These are phyloP conservation scores for Stipa capillata DNA, from an alignment of 176 grass and related monocot species.

Conservation along the genomic window DNA sequence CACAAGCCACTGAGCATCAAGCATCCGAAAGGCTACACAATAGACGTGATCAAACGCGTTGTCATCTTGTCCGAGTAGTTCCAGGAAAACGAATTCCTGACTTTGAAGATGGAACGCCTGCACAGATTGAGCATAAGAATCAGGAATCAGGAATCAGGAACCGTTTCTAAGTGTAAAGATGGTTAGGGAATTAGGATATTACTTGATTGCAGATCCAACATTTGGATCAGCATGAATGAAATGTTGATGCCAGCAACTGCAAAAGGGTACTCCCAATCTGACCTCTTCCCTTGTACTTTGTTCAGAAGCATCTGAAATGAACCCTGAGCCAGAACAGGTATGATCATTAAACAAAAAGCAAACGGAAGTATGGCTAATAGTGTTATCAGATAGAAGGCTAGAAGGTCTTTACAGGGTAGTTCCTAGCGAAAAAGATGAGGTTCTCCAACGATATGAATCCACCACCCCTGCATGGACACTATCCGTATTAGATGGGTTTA, in stretches of 20 bases:
- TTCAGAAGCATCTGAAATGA: conserved; percentile 69
- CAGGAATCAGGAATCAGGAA: neutral
- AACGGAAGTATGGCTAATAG: neutral
- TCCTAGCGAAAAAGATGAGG: conserved; percentile 87
- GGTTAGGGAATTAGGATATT: neutral
- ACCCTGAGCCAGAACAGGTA: conserved; percentile 29
- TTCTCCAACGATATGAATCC: conserved; percentile 86
- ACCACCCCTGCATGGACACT: conserved; percentile 53
- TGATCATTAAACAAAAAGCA: neutral
- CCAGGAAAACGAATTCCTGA: conserved; percentile 67
- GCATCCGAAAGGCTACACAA: conserved; percentile 78
- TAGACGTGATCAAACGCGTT: conserved; percentile 86
- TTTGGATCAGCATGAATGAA: conserved; percentile 97
- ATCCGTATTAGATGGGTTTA: conserved; percentile 5
- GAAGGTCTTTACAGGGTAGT: conserved; percentile 55
- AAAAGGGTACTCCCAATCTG: conserved; percentile 96
- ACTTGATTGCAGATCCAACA: conserved; percentile 85
- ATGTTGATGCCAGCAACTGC: conserved; percentile 91
- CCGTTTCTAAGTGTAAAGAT: neutral
- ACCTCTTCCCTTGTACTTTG: conserved; percentile 75
- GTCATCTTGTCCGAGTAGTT: conserved; percentile 63
- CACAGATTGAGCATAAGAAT: neutral
- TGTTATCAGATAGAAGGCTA: conserved; percentile 1
- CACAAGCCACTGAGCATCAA: conserved; percentile 90
- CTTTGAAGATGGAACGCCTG: conserved; percentile 62